Percentiles rank a stretch among this genome's conserved stretches.
These are phyloP conservation scores for Phascolomyces articulosus DNA, from an alignment of 371 early-diverging fungal genomes.

Conservation along the genomic window DNA sequence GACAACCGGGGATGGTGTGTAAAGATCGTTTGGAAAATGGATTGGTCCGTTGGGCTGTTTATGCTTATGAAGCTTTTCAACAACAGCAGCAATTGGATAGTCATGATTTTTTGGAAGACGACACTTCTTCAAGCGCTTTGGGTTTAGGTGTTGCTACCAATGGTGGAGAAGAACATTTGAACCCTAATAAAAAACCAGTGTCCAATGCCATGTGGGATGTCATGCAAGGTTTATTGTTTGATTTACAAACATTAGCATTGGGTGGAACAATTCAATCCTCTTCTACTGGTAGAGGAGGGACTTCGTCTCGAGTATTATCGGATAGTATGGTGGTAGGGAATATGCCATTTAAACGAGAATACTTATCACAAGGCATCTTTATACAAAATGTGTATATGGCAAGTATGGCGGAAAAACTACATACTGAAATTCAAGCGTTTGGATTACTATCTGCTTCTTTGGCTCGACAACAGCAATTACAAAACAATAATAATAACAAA, in stretches of 20 bases:
- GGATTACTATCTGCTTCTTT: not conserved
- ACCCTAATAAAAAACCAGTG: not conserved
- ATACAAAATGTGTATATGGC: slow-evolving; percentile 41
- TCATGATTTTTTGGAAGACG: not conserved
- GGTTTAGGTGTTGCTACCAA: no score
- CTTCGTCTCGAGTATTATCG: slow-evolving; percentile 27
- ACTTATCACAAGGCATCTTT: slow-evolving; percentile 24
- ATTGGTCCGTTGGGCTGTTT: slow-evolving; percentile 39
- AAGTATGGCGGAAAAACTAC: slow-evolving; percentile 41
- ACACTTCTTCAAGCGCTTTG: no score
- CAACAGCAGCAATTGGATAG: not conserved
- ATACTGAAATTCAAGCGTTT: slow-evolving; percentile 23
- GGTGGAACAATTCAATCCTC: slow-evolving; percentile 11
- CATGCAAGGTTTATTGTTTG: slow-evolving; percentile 41
- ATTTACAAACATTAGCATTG: slow-evolving; percentile 33
- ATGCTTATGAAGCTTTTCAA: slow-evolving; percentile 43
- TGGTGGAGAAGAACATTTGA: not conserved
- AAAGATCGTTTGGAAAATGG: slow-evolving; percentile 44
- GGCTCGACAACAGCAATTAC: not conserved
- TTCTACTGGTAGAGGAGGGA: no score
- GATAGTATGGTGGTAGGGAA: slow-evolving; percentile 50
- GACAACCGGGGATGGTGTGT: slow-evolving; percentile 42
- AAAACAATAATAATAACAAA: not conserved
- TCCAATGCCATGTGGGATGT: slow-evolving; percentile 43
- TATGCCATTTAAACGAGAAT: slow-evolving; percentile 42